Evolutionary conservation across 1,139 yeast genomes (phyloP).

Genomic region (Pichia cactophila): DNA sequence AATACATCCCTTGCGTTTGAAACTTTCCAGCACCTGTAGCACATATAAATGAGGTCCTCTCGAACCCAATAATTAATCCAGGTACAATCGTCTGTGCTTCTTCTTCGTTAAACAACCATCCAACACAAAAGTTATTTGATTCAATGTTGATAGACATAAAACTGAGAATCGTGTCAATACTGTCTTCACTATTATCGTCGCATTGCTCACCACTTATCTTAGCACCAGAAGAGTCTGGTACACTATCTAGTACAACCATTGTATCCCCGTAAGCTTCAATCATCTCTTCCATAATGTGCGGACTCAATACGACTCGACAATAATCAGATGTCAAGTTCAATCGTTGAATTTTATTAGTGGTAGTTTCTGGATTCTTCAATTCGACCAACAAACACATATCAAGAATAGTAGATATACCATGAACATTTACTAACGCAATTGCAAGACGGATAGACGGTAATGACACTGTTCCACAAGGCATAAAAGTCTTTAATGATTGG

Average conservation of each 20-base stretch:
- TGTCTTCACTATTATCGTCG: constrained; percentile 10
- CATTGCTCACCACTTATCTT: not conserved
- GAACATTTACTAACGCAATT: constrained; percentile 19
- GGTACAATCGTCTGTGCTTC: constrained; percentile 31
- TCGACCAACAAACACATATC: constrained; percentile 37
- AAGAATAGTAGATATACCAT: constrained; percentile 27
- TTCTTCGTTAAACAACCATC: constrained; percentile 58
- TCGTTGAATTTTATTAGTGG: constrained; percentile 31
- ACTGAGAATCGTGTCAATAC: constrained; percentile 19
- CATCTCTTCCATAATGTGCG: constrained; percentile 32
- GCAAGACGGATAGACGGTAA: constrained; percentile 37
- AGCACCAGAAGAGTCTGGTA: not conserved
- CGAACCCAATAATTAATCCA: constrained; percentile 74
- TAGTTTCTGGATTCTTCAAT: constrained; percentile 31
- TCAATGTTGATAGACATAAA: constrained; percentile 50
- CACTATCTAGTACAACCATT: not conserved
- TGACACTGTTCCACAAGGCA: constrained; percentile 33
- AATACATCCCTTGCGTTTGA: constrained; percentile 54
- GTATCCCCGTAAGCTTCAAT: constrained; percentile 17
- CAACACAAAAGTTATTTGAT: constrained; percentile 62
- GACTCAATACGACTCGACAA: constrained; percentile 50
- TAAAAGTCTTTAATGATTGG: constrained; percentile 15
- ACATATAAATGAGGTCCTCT: constrained; percentile 55
- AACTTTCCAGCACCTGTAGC: constrained; percentile 59
- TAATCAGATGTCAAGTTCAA: constrained; percentile 53